These are phyloP conservation scores for Neurospora sp. DNA, from an alignment of 495 filamentous ascomycete genomes.

Conservation along the genomic window DNA sequence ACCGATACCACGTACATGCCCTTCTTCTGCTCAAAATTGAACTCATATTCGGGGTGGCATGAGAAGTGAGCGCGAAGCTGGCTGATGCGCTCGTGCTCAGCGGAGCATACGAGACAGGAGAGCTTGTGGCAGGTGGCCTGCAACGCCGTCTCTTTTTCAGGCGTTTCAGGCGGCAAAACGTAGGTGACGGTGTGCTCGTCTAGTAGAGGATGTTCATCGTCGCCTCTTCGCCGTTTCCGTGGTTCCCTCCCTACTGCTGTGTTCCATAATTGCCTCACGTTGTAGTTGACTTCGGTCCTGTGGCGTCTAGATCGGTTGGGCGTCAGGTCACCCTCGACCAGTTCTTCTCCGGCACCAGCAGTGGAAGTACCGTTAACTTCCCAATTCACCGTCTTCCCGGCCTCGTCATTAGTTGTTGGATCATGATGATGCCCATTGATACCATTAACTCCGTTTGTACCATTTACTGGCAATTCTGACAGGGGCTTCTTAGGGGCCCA, in stretches of 20 bases:
- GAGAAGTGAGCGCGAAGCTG: constrained; percentile 36
- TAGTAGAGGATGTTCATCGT: constrained; percentile 16
- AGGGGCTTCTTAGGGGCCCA: constrained; percentile 20
- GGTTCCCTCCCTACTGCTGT: constrained; percentile 36
- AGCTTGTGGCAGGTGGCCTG: constrained; percentile 31
- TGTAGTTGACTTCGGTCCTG: constrained; percentile 39
- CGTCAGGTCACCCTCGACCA: constrained; percentile 17
- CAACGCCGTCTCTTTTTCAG: neutral
- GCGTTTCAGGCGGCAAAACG: constrained; percentile 27
- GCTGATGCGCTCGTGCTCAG: constrained; percentile 27
- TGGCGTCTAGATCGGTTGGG: constrained; percentile 29
- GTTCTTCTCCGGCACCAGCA: neutral
- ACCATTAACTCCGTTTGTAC: constrained; percentile 17
- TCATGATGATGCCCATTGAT: constrained; percentile 12
- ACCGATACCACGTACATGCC: constrained; percentile 11
- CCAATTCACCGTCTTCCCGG: constrained; percentile 17
- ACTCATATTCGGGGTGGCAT: constrained; percentile 35
- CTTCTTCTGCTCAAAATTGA: constrained; percentile 26
- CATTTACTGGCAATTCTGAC: constrained; percentile 13
- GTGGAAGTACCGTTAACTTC: constrained; percentile 1
- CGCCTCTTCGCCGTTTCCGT: constrained; percentile 28
- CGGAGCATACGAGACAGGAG: constrained; percentile 37
- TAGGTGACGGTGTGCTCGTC: constrained; percentile 32
- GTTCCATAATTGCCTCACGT: constrained; percentile 39
- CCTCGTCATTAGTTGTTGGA: constrained; percentile 13